Evolutionary conservation across 345 rosid genomes (phyloP).

Genomic region (Brassica rapa): DNA sequence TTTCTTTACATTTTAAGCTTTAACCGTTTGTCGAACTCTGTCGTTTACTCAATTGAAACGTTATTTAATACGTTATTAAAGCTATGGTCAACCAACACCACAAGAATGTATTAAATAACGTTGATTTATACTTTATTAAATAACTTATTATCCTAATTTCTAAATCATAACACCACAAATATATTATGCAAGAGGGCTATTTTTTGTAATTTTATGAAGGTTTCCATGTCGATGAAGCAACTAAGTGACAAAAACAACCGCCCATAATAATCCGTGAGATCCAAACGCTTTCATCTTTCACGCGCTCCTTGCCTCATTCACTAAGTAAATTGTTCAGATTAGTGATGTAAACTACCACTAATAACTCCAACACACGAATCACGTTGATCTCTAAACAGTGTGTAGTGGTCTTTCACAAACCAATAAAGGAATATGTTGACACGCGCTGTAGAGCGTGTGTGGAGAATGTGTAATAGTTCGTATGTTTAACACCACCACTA

Average conservation of each 20-base stretch:
- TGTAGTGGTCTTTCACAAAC: neutral
- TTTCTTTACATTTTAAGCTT: neutral
- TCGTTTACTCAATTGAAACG: neutral
- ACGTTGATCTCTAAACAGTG: neutral
- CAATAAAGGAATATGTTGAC: neutral
- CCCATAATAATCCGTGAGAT: conserved; percentile 9
- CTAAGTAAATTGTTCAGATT: neutral
- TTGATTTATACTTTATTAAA: too few relatives aligned
- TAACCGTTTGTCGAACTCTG: neutral
- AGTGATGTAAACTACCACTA: neutral
- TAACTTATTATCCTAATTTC: too few relatives aligned
- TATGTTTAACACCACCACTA: conserved; percentile 26
- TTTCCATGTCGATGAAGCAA: conserved; percentile 14
- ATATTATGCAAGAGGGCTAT: neutral
- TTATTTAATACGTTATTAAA: neutral
- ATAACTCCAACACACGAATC: neutral
- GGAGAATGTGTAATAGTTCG: conserved; percentile 1
- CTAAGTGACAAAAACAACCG: conserved; percentile 37
- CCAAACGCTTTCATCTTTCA: conserved; percentile 22
- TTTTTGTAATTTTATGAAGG: neutral
- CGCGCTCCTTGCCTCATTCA: conserved; percentile 13
- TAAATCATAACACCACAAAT: too few relatives aligned
- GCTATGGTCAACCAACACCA: neutral
- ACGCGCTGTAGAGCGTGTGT: conserved; percentile 18
- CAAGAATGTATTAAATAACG: too few relatives aligned